Conservation (phyloP, 2,329 filamentous ascomycete genomes). For the Botryotinia narcissicola region DNA sequence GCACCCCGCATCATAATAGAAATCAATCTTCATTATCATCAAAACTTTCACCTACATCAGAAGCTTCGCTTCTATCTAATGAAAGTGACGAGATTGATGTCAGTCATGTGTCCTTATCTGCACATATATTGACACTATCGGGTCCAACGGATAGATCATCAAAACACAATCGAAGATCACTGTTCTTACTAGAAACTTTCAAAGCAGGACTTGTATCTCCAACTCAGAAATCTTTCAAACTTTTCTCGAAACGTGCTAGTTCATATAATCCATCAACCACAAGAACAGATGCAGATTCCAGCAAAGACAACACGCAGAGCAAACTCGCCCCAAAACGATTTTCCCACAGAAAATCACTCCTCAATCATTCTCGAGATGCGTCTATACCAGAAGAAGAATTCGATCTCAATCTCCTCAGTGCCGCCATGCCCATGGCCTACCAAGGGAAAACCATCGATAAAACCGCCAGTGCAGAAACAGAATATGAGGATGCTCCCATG, state of each 20-base stretch:
- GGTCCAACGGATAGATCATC: conserved; percentile 9
- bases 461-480: conserved; percentile 27
- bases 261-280: not conserved
- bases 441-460: conserved; percentile 28
- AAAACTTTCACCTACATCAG: not conserved
- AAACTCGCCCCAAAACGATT: conserved; percentile 19
- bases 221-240: not conserved
- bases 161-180: conserved; percentile 20
- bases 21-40: conserved; percentile 5
- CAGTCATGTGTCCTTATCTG: conserved; percentile 31
- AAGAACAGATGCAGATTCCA: not conserved
- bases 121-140: not conserved
- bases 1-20: not conserved
- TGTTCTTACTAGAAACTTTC: conserved; percentile 27
- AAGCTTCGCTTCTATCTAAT: not conserved
- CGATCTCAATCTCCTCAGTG: conserved; percentile 33
- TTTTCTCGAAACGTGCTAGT: conserved; percentile 3
- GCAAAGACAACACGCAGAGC: not conserved
- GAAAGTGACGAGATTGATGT: conserved; percentile 29
- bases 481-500: conserved; percentile 24
- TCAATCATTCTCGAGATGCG: conserved; percentile 22
- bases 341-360: conserved; percentile 30
- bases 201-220: conserved; percentile 28
- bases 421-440: conserved; percentile 31
- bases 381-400: conserved; percentile 36